Evolutionary conservation across 2,329 filamentous ascomycete genomes (phyloP).

Genomic region (Nannizzia gypsea): DNA sequence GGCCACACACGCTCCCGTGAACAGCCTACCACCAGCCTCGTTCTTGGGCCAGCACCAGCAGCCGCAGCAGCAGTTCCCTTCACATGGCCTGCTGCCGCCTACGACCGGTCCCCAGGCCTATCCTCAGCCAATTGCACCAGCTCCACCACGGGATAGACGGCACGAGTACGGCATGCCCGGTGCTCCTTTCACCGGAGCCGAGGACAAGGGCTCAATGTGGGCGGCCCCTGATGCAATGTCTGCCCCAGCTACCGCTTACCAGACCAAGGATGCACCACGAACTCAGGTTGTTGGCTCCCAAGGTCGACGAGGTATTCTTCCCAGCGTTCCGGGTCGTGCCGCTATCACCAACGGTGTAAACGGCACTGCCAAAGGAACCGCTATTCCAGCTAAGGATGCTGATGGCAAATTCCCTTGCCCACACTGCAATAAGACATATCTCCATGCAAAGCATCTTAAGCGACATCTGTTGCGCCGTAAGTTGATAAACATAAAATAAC

Average conservation of each 20-base stretch:
- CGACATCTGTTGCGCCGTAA: slow-evolving; percentile 90
- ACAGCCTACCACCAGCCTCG: slow-evolving; percentile 32
- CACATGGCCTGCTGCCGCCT: slow-evolving; percentile 51
- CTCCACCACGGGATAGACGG: slow-evolving; percentile 44
- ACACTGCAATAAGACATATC: slow-evolving; percentile 95
- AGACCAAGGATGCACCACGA: slow-evolving; percentile 33
- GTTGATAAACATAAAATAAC: slow-evolving; percentile 31
- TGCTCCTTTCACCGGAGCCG: slow-evolving; percentile 49
- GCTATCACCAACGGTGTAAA: slow-evolving; percentile 54
- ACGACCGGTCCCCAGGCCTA: slow-evolving; percentile 55
- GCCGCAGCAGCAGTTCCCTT: slow-evolving; percentile 29
- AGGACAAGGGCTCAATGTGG: slow-evolving; percentile 45
- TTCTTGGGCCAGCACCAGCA: slow-evolving; percentile 31
- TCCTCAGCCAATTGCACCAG: slow-evolving; percentile 64
- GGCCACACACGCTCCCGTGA: slow-evolving; percentile 32
- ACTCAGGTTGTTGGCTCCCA: slow-evolving; percentile 93
- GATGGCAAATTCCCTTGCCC: slow-evolving; percentile 97
- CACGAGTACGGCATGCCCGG: slow-evolving; percentile 56
- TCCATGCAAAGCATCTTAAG: slow-evolving; percentile 95
- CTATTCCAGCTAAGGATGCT: slow-evolving; percentile 86
- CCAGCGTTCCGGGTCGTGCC: slow-evolving; percentile 74
- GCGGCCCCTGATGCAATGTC: slow-evolving; percentile 30
- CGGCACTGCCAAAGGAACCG: slow-evolving; percentile 60
- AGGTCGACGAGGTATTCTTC: slow-evolving; percentile 79
- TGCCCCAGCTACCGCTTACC: slow-evolving; percentile 27